Base-by-base conservation (phyloP, 2,329 filamentous ascomycete species). In the Sporothrix dimorphospora region DNA sequence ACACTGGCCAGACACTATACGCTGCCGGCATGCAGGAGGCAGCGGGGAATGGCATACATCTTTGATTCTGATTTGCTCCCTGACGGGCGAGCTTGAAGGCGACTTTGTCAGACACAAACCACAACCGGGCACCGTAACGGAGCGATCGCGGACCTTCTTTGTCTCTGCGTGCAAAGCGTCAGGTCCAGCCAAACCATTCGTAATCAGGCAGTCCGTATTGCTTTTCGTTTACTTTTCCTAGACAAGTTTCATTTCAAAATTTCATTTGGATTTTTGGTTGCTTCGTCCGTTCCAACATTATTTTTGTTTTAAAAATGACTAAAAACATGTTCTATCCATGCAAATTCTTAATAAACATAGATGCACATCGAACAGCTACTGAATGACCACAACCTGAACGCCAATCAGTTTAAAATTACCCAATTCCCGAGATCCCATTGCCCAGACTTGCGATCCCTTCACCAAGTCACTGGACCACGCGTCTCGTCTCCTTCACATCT, bases 401-500 rank as follows among this genome's bases (percentile, higher is more conserved):
- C 45, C 12, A 19, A 47, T 4, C 45, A 47, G n/a, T 27, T 24
- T n/a, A n/a, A n/a, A n/a, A n/a, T n/a, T n/a, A n/a, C n/a, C 5
- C 3, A 3, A 30, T 34, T 57, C 34, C 34, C 57, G 57, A 21
- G 34, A 38, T 40, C 19, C n/a, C 34, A n/a, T 14, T 21, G 57
- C 57, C 19, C 19, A 63, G 19, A 42, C 38, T 11, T 24, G 4
- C 27, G 16, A 47, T 4, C 12, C 8, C 14, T 2, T 49, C 42
- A 34, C 40, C 40, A 66, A 34, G 63, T 66, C 63, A 66, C 63
- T n/a, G 63, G 63, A 66, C 42, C 63, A 34, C 63, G 63, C 63
- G 63, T 49, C 27, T 66, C 21, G 40, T 42, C 21, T 27, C 12
- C 3, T 14, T 34, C 8, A 61, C 14, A 16, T 40, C 19, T 12